Percentiles rank a stretch among this genome's conserved stretches.
Conservation (phyloP, 495 filamentous ascomycete genomes). For the Usnea hakonensis region DNA sequence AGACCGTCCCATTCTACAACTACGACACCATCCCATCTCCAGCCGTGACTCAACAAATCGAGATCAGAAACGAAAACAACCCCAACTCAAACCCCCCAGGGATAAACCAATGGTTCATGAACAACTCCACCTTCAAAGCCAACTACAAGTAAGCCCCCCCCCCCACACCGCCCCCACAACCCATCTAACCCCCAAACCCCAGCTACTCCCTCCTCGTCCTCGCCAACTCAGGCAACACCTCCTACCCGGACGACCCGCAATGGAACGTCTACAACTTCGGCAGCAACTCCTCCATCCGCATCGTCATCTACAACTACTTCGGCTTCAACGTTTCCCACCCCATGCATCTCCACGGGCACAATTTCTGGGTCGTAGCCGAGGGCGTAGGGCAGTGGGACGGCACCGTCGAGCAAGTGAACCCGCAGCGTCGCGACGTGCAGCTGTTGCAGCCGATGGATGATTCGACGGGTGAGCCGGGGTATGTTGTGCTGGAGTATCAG, state of each 20-base stretch:
- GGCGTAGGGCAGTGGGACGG: slow-evolving; percentile 23
- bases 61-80: neutral
- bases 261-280: slow-evolving; percentile 47
- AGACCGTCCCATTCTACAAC: neutral
- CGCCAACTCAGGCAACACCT: slow-evolving; percentile 40
- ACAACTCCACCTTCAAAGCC: slow-evolving; percentile 43
- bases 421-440: slow-evolving; percentile 13
- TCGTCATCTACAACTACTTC: slow-evolving; percentile 44
- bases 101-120: slow-evolving; percentile 50
- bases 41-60: neutral
- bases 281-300: slow-evolving; percentile 40
- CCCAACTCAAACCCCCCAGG: slow-evolving; percentile 28
- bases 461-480: too few species aligned
- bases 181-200: slow-evolving; percentile 12
- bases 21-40: neutral
- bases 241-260: slow-evolving; percentile 32
- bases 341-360: slow-evolving; percentile 34
- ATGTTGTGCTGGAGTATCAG: slow-evolving; percentile 22
- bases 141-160: slow-evolving; percentile 36
- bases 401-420: slow-evolving; percentile 13
- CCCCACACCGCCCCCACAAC: slow-evolving; percentile 17
- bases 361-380: slow-evolving; percentile 29
- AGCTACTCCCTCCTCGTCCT: slow-evolving; percentile 47
- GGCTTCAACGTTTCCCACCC: slow-evolving; percentile 17
- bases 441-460: too few species aligned